A percentile compares a stretch with the other conserved stretches of the same genome.
Evolutionary conservation across 2,329 filamentous ascomycete genomes (phyloP).

Genomic region (Cladobotryum protrusum): DNA sequence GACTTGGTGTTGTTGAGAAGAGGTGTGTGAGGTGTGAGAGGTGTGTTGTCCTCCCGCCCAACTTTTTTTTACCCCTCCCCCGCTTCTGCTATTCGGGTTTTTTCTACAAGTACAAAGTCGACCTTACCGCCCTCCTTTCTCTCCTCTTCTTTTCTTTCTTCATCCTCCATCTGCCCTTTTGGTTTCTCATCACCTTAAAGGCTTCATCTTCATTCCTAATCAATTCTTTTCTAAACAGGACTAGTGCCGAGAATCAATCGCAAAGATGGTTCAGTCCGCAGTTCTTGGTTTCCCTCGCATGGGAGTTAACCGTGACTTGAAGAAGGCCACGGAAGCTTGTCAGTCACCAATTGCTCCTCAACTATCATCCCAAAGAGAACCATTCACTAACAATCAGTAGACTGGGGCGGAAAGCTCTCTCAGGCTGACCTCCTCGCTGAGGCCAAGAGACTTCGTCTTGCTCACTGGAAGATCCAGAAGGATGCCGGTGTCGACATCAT

Average conservation of each 20-base stretch:
- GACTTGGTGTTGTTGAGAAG: too few relatives aligned
- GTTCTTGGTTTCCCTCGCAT: conserved; percentile 99
- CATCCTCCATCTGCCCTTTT: conserved; percentile 5
- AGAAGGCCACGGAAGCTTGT: conserved; percentile 98
- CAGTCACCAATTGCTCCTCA: conserved; percentile 25
- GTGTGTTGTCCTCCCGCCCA: not conserved
- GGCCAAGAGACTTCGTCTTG: conserved; percentile 92
- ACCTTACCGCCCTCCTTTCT: conserved; percentile 1
- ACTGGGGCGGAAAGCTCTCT: conserved; percentile 91
- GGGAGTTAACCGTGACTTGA: conserved; percentile 96
- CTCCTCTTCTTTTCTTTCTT: conserved; percentile 1
- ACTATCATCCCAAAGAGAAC: not conserved
- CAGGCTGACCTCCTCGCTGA: conserved; percentile 85
- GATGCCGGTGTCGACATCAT: conserved; percentile 95
- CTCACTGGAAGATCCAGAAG: conserved; percentile 99
- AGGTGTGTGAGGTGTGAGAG: not conserved
- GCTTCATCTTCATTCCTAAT: not conserved
- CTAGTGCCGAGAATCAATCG: conserved; percentile 22
- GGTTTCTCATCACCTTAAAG: conserved; percentile 1
- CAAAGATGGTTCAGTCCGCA: conserved; percentile 60
- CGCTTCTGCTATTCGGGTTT: conserved; percentile 6
- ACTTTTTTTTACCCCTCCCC: conserved; percentile 11
- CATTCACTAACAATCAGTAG: conserved; percentile 25
- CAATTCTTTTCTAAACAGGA: not conserved
- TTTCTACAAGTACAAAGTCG: conserved; percentile 3